These are phyloP conservation scores for Helianthus annuus DNA, from an alignment of 129 eudicot species.

Conservation along the genomic window DNA sequence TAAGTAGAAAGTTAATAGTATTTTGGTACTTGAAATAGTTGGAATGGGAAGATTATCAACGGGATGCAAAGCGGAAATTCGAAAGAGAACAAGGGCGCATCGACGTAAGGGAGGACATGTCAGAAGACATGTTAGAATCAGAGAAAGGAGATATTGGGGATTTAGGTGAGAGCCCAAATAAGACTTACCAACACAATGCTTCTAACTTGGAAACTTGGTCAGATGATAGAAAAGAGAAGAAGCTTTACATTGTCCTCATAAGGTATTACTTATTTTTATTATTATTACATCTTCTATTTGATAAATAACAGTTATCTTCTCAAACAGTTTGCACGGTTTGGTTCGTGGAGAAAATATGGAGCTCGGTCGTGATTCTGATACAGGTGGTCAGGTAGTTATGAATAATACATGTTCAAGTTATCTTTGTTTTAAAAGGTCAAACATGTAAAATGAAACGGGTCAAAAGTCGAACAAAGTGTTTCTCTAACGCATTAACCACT, in stretches of 20 bases:
- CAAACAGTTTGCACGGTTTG: constrained; percentile 81
- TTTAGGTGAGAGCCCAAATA: constrained; percentile 60
- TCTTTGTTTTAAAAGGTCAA: background rate
- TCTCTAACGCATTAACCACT: background rate
- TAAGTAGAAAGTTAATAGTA: background rate
- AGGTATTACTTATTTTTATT: constrained; percentile 44
- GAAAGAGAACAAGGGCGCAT: constrained; percentile 83
- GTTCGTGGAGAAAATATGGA: constrained; percentile 99
- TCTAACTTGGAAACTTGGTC: constrained; percentile 71
- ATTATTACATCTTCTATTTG: background rate
- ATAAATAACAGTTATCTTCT: constrained; percentile 18
- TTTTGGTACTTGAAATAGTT: constrained; percentile 37
- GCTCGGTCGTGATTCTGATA: constrained; percentile 94
- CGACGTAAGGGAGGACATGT: constrained; percentile 92
- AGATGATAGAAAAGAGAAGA: constrained; percentile 77
- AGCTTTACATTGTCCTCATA: constrained; percentile 76
- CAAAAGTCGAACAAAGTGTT: background rate
- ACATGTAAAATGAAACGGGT: constrained; percentile 1
- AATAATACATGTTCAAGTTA: background rate
- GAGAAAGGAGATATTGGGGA: constrained; percentile 82
- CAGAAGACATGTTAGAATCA: constrained; percentile 84
- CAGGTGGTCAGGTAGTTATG: constrained; percentile 82
- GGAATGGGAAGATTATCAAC: constrained; percentile 84
- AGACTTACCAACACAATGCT: constrained; percentile 47
- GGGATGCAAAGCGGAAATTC: constrained; percentile 55